Evolutionary conservation across 331 rosid species (phyloP), one percentile per base, ranked within the genome.

Genomic region (Saraca asoca): DNA sequence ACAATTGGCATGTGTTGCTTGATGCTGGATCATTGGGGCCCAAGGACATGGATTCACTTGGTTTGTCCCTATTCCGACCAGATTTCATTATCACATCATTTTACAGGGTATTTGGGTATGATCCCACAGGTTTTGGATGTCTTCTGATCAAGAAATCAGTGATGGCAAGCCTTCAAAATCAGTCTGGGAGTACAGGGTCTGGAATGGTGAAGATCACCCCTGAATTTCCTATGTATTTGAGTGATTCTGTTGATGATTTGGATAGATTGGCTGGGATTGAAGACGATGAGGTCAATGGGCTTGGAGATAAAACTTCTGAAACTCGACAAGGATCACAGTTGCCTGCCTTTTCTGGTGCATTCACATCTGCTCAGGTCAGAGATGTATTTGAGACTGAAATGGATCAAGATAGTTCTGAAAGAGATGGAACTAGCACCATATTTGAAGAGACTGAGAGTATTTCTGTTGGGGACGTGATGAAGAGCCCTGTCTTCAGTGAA

Each of bases 151-250:
- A 93, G 83, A 93, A 93, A 66, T 93, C 98, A 0, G 96, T 87
- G 37, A 89, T 93, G 78, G 87, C 87, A 39, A 82, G 87, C 80
- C 91, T 93, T 74, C 98, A 93, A 50, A 89, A 80, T 81, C 94
- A 78, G 63, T 93, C 96, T 15, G 96, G 96, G 76, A 74, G 83
- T 68, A 93, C 96, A 10, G 95, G 98, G 31, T 86, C 91, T 7
- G 98, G 98, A 74, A 93, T 93, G 82, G 96, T 93, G 85, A 93
- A 89, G 89, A 82, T 93, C 54, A 87, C 95, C 57, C 98, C 98
- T 0, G 98, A 93, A 66, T 93, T 72, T 78, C 98, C 98, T n/a
- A 18, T 93, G 73, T 93, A 89, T 79, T 65, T 89, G 83, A 90
- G 98, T 24, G 98, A 93, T 67, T 93, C 98, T 13, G 81, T 68